Evolutionary conservation across 1,284 basidiomycete species (phyloP).

Genomic region (Puccinia sorghi): DNA sequence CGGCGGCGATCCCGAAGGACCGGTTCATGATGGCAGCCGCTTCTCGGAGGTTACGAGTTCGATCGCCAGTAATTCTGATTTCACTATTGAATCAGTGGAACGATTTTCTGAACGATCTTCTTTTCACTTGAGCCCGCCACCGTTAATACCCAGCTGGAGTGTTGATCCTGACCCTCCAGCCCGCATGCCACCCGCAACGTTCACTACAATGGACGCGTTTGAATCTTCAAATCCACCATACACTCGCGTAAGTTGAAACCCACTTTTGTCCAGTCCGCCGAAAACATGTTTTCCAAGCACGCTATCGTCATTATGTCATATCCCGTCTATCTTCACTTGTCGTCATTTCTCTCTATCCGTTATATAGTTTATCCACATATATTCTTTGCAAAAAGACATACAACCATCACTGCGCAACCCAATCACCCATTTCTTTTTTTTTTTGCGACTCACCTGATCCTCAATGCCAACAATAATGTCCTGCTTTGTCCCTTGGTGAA

Average conservation of each 20-base stretch:
- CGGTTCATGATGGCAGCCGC: background rate
- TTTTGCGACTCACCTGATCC: background rate
- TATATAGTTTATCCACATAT: background rate
- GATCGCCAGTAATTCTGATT: slow-evolving; percentile 5
- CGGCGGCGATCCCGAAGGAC: background rate
- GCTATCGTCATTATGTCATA: background rate
- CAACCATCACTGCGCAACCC: no score
- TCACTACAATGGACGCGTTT: background rate
- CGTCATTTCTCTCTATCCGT: background rate
- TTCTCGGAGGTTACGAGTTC: background rate
- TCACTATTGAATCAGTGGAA: slow-evolving; percentile 14
- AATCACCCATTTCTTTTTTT: no score
- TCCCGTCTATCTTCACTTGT: background rate
- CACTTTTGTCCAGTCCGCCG: background rate
- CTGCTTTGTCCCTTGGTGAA: background rate
- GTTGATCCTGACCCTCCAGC: background rate
- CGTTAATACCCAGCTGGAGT: background rate
- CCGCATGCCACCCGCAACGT: background rate
- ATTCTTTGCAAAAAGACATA: background rate
- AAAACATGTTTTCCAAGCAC: background rate
- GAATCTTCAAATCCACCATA: background rate
- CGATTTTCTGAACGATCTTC: background rate
- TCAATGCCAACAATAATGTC: background rate
- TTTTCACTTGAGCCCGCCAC: background rate
- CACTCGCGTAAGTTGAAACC: slow-evolving; percentile 23